Conservation (phyloP, 2,329 filamentous ascomycete genomes). For the Cercospora sp. region DNA sequence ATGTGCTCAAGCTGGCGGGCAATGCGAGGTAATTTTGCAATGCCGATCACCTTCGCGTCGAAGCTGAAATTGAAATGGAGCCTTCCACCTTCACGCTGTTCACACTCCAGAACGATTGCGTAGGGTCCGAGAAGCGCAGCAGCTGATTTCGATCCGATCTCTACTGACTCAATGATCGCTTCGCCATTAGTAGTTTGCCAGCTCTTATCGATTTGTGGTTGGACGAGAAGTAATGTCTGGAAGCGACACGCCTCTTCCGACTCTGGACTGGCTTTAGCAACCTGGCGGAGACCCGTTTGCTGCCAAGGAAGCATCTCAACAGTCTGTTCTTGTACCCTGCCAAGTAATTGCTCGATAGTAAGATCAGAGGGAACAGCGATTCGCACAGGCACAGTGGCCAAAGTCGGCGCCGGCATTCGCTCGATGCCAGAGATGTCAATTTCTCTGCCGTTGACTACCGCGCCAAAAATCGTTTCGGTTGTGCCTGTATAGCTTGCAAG, state of each 20-base stretch:
- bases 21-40: neutral
- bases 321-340: slow-evolving; percentile 2
- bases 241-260: slow-evolving; percentile 54
- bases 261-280: slow-evolving; percentile 50
- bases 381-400: slow-evolving; percentile 28
- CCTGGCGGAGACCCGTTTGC: slow-evolving; percentile 42
- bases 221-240: slow-evolving; percentile 14
- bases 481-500: neutral
- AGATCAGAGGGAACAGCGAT: slow-evolving; percentile 19
- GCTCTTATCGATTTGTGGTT: slow-evolving; percentile 2
- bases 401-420: slow-evolving; percentile 5
- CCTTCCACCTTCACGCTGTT: neutral
- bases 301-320: slow-evolving; percentile 25
- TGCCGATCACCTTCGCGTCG: slow-evolving; percentile 3
- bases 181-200: neutral
- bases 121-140: slow-evolving; percentile 2
- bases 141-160: neutral
- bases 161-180: neutral
- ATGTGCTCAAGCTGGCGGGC: neutral
- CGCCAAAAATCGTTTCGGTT: slow-evolving; percentile 9
- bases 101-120: slow-evolving; percentile 11
- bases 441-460: slow-evolving; percentile 1
- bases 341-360: neutral
- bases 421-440: slow-evolving; percentile 5
- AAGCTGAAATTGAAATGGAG: neutral